Conservation (phyloP, 2,329 filamentous ascomycete species). For the Pseudonectria buxi region DNA sequence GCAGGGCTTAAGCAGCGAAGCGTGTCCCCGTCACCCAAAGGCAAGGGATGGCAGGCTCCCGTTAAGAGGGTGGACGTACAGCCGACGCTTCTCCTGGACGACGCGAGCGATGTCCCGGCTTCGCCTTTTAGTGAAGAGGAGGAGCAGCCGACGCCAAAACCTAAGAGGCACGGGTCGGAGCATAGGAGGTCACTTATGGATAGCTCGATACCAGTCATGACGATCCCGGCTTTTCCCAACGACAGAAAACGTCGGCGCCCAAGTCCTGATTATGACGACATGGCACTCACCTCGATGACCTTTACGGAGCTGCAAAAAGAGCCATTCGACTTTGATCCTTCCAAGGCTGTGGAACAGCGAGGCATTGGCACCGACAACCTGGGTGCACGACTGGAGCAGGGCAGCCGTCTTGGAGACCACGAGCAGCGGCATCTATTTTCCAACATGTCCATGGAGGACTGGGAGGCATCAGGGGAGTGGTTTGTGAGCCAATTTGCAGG, state of each 20-base stretch:
- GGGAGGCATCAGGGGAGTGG: conserved; percentile 56
- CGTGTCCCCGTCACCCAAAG: conserved; percentile 20
- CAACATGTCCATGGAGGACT: conserved; percentile 47
- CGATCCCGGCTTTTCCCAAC: conserved; percentile 9
- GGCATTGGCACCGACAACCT: conserved; percentile 34
- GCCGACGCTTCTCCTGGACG: conserved; percentile 11
- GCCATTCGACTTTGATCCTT: conserved; percentile 51
- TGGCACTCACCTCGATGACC: conserved; percentile 46
- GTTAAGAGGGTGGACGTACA: conserved; percentile 11
- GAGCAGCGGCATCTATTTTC: conserved; percentile 47
- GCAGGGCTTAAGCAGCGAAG: conserved; percentile 14
- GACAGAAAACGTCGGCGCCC: conserved; percentile 36
- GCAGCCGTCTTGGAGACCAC: conserved; percentile 36
- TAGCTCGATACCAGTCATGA: conserved; percentile 17
- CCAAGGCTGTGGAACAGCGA: conserved; percentile 35
- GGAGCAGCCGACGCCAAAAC: conserved; percentile 15
- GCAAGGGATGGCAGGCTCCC: conserved; percentile 14
- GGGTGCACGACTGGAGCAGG: conserved; percentile 43
- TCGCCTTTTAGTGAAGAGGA: conserved; percentile 17
- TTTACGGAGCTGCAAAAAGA: conserved; percentile 44
- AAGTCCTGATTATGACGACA: conserved; percentile 52
- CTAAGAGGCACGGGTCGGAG: conserved; percentile 14
- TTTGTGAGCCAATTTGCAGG: conserved; percentile 48
- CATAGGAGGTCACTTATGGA: conserved; percentile 14
- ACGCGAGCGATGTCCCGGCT: conserved; percentile 19